Evolutionary conservation across 1,284 basidiomycete genomes (phyloP).

Genomic region (Tilletia caries): DNA sequence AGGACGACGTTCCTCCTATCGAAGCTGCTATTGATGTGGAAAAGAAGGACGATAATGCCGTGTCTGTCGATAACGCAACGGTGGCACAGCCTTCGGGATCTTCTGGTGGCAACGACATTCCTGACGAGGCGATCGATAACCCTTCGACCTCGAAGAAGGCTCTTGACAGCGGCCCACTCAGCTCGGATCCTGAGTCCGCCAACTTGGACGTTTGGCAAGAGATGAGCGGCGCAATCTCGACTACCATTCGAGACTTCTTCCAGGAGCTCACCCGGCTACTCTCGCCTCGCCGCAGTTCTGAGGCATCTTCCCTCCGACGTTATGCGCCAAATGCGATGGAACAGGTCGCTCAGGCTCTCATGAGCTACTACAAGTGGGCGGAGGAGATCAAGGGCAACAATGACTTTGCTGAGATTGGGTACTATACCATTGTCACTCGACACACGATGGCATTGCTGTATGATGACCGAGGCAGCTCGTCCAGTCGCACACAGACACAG

Average conservation of each 20-base stretch:
- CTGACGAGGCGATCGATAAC: not conserved
- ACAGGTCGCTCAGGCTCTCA: slow-evolving; percentile 69
- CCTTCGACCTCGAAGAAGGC: not conserved
- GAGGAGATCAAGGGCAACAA: slow-evolving; percentile 59
- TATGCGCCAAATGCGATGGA: slow-evolving; percentile 70
- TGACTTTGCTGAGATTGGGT: slow-evolving; percentile 44
- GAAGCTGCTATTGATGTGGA: not conserved
- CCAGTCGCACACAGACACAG: slow-evolving; percentile 70
- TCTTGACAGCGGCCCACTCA: not conserved
- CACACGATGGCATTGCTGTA: slow-evolving; percentile 71
- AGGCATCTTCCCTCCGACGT: slow-evolving; percentile 52
- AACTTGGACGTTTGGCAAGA: slow-evolving; percentile 9
- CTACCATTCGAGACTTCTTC: slow-evolving; percentile 60
- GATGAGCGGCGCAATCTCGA: slow-evolving; percentile 11
- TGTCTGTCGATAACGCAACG: not conserved
- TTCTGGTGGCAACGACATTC: slow-evolving; percentile 18
- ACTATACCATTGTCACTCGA: slow-evolving; percentile 69
- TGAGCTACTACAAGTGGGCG: slow-evolving; percentile 67
- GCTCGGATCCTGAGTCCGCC: not conserved
- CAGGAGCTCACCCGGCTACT: slow-evolving; percentile 86
- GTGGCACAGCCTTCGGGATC: slow-evolving; percentile 23
- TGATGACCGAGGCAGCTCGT: slow-evolving; percentile 65
- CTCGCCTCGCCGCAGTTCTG: slow-evolving; percentile 70
- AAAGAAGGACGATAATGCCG: not conserved
- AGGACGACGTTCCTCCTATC: not conserved